phyloP scores from a whole-genome alignment of 106 monocot species.

The Allium cepa region DNA sequence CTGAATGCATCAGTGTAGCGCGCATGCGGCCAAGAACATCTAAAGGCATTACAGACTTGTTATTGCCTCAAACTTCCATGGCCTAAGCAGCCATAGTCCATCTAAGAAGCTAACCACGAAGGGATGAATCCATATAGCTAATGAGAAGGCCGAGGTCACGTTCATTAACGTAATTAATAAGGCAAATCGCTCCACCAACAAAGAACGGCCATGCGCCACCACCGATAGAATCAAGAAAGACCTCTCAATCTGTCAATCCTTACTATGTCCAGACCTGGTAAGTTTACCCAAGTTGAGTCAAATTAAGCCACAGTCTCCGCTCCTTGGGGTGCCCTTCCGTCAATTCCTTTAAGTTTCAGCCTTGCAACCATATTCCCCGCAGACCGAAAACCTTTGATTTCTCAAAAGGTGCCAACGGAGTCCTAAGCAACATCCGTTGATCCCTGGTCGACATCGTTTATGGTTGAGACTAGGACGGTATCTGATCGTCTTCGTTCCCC shows the following conservation, averaged over 20 bases:
- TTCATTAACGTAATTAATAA: too few relatives aligned
- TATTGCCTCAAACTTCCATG: too few relatives aligned
- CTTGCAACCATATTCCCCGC: constrained; percentile 12
- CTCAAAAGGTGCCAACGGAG: constrained; percentile 25
- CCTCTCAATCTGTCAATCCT: constrained; percentile 31
- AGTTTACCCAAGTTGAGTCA: constrained; percentile 9
- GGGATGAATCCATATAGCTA: constrained; percentile 26
- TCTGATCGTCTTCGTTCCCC: too few relatives aligned
- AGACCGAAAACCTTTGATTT: constrained; percentile 25
- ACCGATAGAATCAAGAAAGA: constrained; percentile 78
- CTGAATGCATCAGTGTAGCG: too few relatives aligned
- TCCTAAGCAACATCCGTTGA: constrained; percentile 46
- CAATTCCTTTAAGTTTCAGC: constrained; percentile 18
- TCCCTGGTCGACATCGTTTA: too few relatives aligned
- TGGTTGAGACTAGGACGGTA: too few relatives aligned
- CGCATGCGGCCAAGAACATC: too few relatives aligned
- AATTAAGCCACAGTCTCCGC: too few relatives aligned
- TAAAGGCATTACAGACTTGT: too few relatives aligned
- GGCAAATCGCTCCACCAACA: too few relatives aligned
- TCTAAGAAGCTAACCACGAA: not conserved
- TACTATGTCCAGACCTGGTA: constrained; percentile 10
- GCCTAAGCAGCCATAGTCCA: constrained; percentile 10
- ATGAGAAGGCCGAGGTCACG: too few relatives aligned
- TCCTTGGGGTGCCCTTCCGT: constrained; percentile 11
- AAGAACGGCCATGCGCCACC: too few relatives aligned